Base-by-base conservation (phyloP, 345 rosid genomes). In the Crucihimalaya himalaica region DNA sequence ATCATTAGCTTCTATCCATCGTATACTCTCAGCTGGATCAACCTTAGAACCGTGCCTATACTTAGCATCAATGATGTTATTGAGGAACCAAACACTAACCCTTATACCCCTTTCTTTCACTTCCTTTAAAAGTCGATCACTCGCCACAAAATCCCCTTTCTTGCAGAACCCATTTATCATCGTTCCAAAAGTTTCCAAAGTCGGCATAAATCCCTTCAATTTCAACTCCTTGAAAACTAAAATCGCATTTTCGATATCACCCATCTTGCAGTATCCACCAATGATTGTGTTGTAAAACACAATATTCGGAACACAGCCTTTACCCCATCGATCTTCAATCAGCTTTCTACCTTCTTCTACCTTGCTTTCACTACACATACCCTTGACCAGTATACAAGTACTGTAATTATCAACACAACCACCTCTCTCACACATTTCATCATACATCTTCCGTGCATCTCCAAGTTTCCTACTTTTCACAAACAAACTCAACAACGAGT, bases 211-310 rank as follows among this genome's bases (percentile, higher is more conserved):
- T 11, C 97, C 97, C 68, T 84, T 93, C 32, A 59, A 35, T 75
- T 81, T 85, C 87, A 86, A 73, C 81, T 89, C 88, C 79, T 71
- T 79, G 66, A 85, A 84, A 70, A 86, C 88, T 32, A 42, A 14
- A 32, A 27, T 60, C 9, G 90, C 93, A 50, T 68, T 84, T n/a
- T 81, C 82, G 8, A 59, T 56, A 13, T 86, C 85, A 0, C 86
- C 86, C 31, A 61, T 58, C 79, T 80, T 84, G 34, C 87, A 86
- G 69, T 86, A 87, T 1, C 96, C 98, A 80, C 86, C 84, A 68
- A 91, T 87, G 50, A 93, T 80, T 0, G 83, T 83, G 37, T 93
- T 93, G 63, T 91, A 94, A 56, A 89, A 89, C 60, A 89, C 89
- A 48, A 94, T 69, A 78, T 89, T 87, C 0, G 98, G 96, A 46